Conservation (phyloP, 768 basidiomycete genomes). For the Cystobasidium ongulense region DNA sequence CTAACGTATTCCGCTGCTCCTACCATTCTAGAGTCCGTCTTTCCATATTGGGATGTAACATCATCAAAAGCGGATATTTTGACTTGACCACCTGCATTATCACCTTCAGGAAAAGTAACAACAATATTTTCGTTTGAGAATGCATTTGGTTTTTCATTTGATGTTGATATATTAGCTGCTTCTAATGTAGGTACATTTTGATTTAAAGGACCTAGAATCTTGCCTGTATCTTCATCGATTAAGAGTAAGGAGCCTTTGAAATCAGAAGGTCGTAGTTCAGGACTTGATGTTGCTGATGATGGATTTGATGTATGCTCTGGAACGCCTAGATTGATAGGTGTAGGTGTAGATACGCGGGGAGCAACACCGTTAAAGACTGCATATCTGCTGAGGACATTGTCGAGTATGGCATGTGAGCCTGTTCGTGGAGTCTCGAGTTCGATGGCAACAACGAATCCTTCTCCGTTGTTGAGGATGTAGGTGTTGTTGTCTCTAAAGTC, state of each 20-base stretch:
- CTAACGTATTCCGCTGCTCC: constrained; percentile 29
- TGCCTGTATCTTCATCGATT: constrained; percentile 27
- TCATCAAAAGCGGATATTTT: constrained; percentile 23
- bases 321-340: neutral
- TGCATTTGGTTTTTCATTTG: neutral
- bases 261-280: constrained; percentile 10
- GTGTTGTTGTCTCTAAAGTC: constrained; percentile 1
- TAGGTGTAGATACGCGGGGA: neutral
- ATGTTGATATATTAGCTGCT: neutral
- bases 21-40: constrained; percentile 3
- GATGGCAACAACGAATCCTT: constrained; percentile 13
- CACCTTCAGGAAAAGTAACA: constrained; percentile 1
- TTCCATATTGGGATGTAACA: constrained; percentile 16
- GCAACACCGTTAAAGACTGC: neutral
- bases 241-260: constrained; percentile 9
- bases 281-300: neutral
- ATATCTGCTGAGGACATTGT: neutral
- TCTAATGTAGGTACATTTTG: constrained; percentile 12
- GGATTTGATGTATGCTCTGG: neutral
- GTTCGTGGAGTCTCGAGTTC: constrained; percentile 20
- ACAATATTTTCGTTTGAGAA: neutral
- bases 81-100: neutral
- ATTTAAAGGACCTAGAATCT: constrained; percentile 26
- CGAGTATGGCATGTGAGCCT: constrained; percentile 26
- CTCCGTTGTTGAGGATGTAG: constrained; percentile 22